Base-by-base conservation (phyloP, 2,329 filamentous ascomycete species). In the Cladosporium sp. region DNA sequence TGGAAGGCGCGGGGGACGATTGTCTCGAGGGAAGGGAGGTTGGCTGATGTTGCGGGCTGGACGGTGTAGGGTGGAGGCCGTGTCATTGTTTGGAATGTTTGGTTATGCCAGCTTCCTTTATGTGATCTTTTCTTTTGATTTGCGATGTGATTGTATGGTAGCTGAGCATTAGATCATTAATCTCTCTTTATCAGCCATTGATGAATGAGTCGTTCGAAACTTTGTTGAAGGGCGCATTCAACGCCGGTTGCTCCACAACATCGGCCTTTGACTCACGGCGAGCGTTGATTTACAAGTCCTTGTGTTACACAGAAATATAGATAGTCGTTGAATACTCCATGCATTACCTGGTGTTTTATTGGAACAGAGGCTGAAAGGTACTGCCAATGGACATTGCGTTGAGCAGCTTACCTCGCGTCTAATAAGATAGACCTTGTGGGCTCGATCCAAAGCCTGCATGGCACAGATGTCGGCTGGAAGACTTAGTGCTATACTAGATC, bases 1-100 rank as follows among this genome's bases (percentile, higher is more conserved):
- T 63, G 60, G 55, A 65, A 65, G n/a, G 60, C 45, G 43, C 63
- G 55, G 9, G 60, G 44, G n/a, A 63, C 43, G 19, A 65, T 60
- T 5, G 62, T 64, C 16, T 51, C 49, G 35, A 64, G 56, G 28
- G 61, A 60, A 11, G 56, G 35, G 8, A 62, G 18, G 43, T 56
- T 33, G 9, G 43, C 19, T 9, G 38, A 13, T 3, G 10, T 37
- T 3, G 48, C 48, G 9, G 10, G 40, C 5, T 16, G 48, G 40
- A 43, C 48, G 13, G 40, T 43, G 48, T 35, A 50, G 9, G 48
- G 33, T 31, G 35, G 33, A 35, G 16, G 4, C 42, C 16, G 38
- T 35, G 8, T 10, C 18, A 19, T 9, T 35, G 3, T 8, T 8
- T 34, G 11, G 7, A 2, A 28, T 28, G 22, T 28, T 7, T 4